These are phyloP conservation scores for Rosa lucieae DNA, from an alignment of 306 rosid species.

Conservation along the genomic window DNA sequence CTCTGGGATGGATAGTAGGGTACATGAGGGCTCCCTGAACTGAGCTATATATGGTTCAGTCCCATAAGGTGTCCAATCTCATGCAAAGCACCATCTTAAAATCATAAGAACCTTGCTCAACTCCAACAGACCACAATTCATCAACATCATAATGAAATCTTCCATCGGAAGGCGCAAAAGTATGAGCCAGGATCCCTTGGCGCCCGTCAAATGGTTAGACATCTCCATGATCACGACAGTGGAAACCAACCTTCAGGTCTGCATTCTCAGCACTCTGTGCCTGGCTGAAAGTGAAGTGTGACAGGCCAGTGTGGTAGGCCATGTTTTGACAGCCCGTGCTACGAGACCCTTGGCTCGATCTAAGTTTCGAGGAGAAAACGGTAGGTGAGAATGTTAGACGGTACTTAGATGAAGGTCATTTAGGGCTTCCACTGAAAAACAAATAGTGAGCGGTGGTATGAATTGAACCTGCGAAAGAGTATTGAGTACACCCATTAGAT, in stretches of 20 bases:
- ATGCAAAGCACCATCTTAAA: slow-evolving; percentile 35
- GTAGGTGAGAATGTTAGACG: too few relatives aligned
- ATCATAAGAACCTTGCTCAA: slow-evolving; percentile 4
- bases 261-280: not conserved
- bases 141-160: slow-evolving; percentile 38
- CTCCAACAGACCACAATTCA: slow-evolving; percentile 24
- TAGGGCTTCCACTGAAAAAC: slow-evolving; percentile 16
- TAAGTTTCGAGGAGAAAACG: not conserved
- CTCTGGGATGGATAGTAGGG: not conserved
- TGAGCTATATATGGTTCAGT: slow-evolving; percentile 27
- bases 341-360: not conserved
- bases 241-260: slow-evolving; percentile 22
- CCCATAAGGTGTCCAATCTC: slow-evolving; percentile 41
- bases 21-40: slow-evolving; percentile 28
- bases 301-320: slow-evolving; percentile 9
- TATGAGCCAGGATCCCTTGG: slow-evolving; percentile 20
- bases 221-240: slow-evolving; percentile 31
- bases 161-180: slow-evolving; percentile 33
- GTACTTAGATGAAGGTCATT: slow-evolving; percentile 26
- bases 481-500: too few relatives aligned
- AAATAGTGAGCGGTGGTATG: slow-evolving; percentile 16
- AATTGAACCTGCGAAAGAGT: not conserved
- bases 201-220: slow-evolving; percentile 4
- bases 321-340: slow-evolving; percentile 23
- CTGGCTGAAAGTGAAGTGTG: slow-evolving; percentile 19